Percentiles rank a stretch among this genome's conserved stretches.
These are phyloP conservation scores for Tilletia caries DNA, from an alignment of 1,284 basidiomycete genomes.

Conservation along the genomic window DNA sequence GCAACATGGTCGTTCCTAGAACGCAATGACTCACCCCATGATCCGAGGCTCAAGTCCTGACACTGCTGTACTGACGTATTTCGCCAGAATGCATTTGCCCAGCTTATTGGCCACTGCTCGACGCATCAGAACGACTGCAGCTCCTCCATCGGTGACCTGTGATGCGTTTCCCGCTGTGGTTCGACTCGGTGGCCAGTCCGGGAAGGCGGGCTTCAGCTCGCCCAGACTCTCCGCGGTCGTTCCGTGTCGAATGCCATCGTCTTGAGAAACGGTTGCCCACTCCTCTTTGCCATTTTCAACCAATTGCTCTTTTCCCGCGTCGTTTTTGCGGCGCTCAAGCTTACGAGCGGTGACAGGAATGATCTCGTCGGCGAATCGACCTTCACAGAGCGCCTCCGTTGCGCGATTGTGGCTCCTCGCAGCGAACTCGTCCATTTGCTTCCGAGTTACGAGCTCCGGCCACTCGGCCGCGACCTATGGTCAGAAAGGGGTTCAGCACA, in stretches of 20 bases:
- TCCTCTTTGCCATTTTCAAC: background rate
- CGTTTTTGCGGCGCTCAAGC: constrained; percentile 24
- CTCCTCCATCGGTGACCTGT: constrained; percentile 49
- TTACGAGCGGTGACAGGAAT: constrained; percentile 43
- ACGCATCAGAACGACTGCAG: constrained; percentile 44
- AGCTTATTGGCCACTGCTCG: constrained; percentile 42
- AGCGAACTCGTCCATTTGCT: constrained; percentile 45
- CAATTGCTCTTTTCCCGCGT: constrained; percentile 25
- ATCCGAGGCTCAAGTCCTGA: constrained; percentile 49
- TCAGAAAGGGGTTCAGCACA: background rate
- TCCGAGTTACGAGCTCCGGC: constrained; percentile 37
- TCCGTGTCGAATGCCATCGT: constrained; percentile 18
- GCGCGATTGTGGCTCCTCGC: constrained; percentile 40
- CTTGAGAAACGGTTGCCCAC: background rate
- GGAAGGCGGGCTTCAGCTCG: constrained; percentile 49
- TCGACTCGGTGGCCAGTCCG: constrained; percentile 30
- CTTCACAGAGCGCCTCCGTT: constrained; percentile 38
- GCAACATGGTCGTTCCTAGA: background rate
- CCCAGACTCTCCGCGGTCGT: constrained; percentile 26
- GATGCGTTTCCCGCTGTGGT: constrained; percentile 48
- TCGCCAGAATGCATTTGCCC: constrained; percentile 47
- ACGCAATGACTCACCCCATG: constrained; percentile 30
- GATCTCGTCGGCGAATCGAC: constrained; percentile 43
- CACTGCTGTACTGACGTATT: constrained; percentile 43
- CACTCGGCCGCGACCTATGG: constrained; percentile 26